phyloP scores from a whole-genome alignment of 2,329 filamentous ascomycete genomes.

The Aspergillus sp. region DNA sequence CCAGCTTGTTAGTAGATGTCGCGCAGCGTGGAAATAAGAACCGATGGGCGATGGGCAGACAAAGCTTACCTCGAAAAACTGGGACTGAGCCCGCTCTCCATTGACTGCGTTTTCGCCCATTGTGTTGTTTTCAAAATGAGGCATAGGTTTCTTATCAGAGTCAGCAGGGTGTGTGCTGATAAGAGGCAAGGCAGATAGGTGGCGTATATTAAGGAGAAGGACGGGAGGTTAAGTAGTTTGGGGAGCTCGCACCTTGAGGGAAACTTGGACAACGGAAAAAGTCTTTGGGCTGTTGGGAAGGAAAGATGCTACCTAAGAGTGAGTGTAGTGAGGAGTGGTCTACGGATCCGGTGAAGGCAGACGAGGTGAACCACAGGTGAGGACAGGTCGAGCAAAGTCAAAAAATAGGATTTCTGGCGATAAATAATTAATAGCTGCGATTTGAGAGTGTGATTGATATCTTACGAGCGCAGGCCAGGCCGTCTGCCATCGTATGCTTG shows the following conservation, averaged over 20 bases:
- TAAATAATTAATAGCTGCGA: constrained; percentile 13
- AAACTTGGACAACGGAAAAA: background rate
- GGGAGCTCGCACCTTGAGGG: background rate
- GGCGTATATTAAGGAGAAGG: background rate
- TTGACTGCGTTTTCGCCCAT: constrained; percentile 52
- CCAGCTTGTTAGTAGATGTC: constrained; percentile 23
- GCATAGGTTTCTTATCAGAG: constrained; percentile 37
- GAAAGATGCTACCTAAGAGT: constrained; percentile 8
- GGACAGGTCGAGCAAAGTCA: constrained; percentile 10
- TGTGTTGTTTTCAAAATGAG: constrained; percentile 48
- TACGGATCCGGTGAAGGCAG: constrained; percentile 9
- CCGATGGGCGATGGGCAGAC: constrained; percentile 7
- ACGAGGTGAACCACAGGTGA: constrained; percentile 13
- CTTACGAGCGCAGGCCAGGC: background rate
- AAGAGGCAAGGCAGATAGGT: background rate
- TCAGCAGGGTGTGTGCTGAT: background rate
- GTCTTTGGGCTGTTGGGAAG: background rate
- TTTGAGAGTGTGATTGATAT: constrained; percentile 3
- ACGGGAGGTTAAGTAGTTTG: background rate
- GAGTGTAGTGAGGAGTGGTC: constrained; percentile 3
- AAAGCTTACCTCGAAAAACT: constrained; percentile 44
- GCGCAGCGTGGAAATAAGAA: constrained; percentile 15
- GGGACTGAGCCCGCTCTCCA: constrained; percentile 50
- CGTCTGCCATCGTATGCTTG: constrained; percentile 9
- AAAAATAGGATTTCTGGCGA: constrained; percentile 6